Evolutionary conservation across 2,329 filamentous ascomycete species (phyloP).

Genomic region (Ceratocystis ficicola): DNA sequence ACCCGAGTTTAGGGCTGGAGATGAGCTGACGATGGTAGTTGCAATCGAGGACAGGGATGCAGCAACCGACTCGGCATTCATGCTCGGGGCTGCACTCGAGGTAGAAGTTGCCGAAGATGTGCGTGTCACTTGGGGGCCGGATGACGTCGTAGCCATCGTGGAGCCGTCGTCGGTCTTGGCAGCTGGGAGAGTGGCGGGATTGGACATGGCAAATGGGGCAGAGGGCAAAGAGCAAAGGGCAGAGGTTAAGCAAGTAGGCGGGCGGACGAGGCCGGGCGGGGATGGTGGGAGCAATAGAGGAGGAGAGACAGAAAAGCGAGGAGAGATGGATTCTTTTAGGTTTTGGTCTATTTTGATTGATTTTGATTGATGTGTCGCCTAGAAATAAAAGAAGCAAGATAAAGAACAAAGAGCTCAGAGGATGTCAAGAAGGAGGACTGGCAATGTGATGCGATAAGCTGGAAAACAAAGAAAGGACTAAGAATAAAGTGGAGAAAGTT

Average conservation of each 20-base stretch:
- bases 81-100: not conserved
- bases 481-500: not conserved
- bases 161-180: not conserved
- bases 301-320: not conserved
- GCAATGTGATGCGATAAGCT: no score
- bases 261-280: no score
- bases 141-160: not conserved
- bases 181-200: not conserved
- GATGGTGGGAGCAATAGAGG: not conserved
- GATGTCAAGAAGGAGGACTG: not conserved
- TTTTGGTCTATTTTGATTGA: not conserved
- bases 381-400: not conserved
- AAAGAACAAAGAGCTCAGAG: not conserved
- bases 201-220: not conserved
- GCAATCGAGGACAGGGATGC: constrained; percentile 13
- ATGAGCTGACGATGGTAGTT: constrained; percentile 12
- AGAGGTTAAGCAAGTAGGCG: no score
- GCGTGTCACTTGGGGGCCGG: constrained; percentile 10
- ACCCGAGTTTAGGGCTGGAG: not conserved
- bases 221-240: not conserved
- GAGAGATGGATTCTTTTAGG: not conserved
- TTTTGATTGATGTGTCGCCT: not conserved
- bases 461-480: not conserved
- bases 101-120: constrained; percentile 15
- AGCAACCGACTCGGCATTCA: constrained; percentile 17